These are phyloP conservation scores for Sphagnurus paluster DNA, from an alignment of 1,284 basidiomycete species.

Conservation along the genomic window DNA sequence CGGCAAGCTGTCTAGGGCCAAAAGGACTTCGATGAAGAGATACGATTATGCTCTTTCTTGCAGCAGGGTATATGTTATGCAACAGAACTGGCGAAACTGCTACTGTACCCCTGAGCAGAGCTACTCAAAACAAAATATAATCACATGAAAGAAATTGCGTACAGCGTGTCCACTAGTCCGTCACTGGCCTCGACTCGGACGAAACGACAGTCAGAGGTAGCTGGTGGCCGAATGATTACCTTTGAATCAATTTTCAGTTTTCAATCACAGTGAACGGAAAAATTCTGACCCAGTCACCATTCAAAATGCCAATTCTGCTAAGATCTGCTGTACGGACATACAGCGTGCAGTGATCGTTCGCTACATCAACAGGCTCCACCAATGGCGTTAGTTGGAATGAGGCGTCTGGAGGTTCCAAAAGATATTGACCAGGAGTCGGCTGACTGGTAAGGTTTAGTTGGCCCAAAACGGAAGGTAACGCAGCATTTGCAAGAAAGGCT, in stretches of 20 bases:
- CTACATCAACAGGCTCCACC: conserved; percentile 28
- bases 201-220: conserved; percentile 42
- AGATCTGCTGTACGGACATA: conserved; percentile 66
- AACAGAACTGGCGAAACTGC: conserved; percentile 59
- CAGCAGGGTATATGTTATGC: conserved; percentile 44
- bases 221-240: conserved; percentile 35
- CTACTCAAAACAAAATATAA: neutral
- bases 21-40: conserved; percentile 52
- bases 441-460: conserved; percentile 15
- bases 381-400: conserved; percentile 32
- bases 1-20: conserved; percentile 52
- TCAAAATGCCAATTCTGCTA: conserved; percentile 73
- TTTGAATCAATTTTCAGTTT: conserved; percentile 21
- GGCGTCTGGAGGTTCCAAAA: conserved; percentile 13
- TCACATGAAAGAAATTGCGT: conserved; percentile 11
- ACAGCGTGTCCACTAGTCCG: conserved; percentile 34
- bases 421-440: too few relatives aligned
- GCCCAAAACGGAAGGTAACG: conserved; percentile 27
- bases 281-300: conserved; percentile 83
- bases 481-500: conserved; percentile 62
- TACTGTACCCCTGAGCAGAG: conserved; percentile 35
- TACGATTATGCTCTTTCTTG: conserved; percentile 27
- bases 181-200: conserved; percentile 62
- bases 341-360: conserved; percentile 50
- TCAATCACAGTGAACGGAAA: conserved; percentile 1